Base-by-base conservation (phyloP, 371 early-diverging fungal genomes). In the Rhizopus delemar region DNA sequence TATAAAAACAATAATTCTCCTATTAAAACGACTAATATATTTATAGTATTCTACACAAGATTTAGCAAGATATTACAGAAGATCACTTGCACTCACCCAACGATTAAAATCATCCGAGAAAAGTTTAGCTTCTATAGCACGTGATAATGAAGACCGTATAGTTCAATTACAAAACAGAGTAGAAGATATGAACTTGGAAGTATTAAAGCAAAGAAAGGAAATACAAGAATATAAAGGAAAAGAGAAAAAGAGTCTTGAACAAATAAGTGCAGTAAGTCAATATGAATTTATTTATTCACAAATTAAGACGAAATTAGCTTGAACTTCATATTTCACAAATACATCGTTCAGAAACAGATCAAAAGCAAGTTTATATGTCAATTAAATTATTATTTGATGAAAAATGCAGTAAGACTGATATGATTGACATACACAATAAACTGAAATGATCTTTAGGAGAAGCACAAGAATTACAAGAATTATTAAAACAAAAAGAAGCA, bases 121-220 rank as follows among this genome's bases (percentile, higher is more conserved):
- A 15, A 78, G 73, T 57, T 63, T 82, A 31, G 77, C 83, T 4
- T 66, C 59, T 11, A 74, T 80, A 70, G 71, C 80, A 62, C 77
- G 79, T 66, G 80, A 82, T 53, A 80, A 82, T 61, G 83, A 82
- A 51, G 76, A 78, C 46, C 73, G 83, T 28, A 82, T 82, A 35
- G 55, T 71, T 12, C 64, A 73, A 43, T 50, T 82, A n/a, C 80
- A 80, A 50, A 72, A 74, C 39, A 65, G 63, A 22, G 78, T 82
- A 9, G 83, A 82, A 35, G 83, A 82, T 51, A 80, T 80, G 74
- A 78, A 70, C 35, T 31, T 69, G 29, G 75, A 80, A 49, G 70
- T 82, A 3, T 60, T 60, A 2, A 72, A 69, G 35, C 80, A 80
- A 54, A 71, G 74, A 54, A 70, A 71, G 34, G 83, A 82, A 32